These are phyloP conservation scores for Gossypium anomalum DNA, from an alignment of 345 rosid species.

Conservation along the genomic window DNA sequence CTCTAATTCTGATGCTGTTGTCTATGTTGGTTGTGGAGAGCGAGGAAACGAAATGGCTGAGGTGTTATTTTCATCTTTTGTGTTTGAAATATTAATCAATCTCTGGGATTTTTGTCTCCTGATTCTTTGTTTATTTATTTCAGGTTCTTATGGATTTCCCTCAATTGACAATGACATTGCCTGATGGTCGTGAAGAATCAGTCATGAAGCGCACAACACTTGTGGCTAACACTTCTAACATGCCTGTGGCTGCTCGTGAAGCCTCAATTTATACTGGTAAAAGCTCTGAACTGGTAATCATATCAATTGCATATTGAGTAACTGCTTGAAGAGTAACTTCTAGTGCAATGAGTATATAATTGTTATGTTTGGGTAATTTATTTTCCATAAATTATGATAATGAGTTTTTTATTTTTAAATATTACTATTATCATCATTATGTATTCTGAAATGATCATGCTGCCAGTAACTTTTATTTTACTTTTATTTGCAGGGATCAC, in stretches of 20 bases:
- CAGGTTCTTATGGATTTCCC: constrained; percentile 99
- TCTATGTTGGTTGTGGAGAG: constrained; percentile 97
- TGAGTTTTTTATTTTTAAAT: not conserved
- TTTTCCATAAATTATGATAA: not conserved
- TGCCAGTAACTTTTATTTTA: not conserved
- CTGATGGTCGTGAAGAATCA: constrained; percentile 99
- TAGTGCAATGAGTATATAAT: not conserved
- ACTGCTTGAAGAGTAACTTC: not conserved
- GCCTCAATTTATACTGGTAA: constrained; percentile 97
- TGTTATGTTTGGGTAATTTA: not conserved
- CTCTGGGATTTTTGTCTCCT: constrained; percentile 9
- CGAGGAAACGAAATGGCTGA: constrained; percentile 99
- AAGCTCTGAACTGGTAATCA: not conserved
- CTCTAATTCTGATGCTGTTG: constrained; percentile 96
- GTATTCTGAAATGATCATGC: not conserved
- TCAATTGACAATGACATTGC: constrained; percentile 97
- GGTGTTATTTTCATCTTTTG: constrained; percentile 34
- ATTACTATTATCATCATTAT: not conserved
- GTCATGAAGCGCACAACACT: constrained; percentile 99
- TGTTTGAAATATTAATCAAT: not conserved
- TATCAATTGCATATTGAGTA: not conserved
- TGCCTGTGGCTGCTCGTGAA: constrained; percentile 99
- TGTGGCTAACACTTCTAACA: constrained; percentile 97
- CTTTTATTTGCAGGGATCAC: constrained; percentile 70
- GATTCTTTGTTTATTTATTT: constrained; percentile 8